Evolutionary conservation across 176 grass and related monocot species (phyloP).

Genomic region (Aegilops sharonensis): DNA sequence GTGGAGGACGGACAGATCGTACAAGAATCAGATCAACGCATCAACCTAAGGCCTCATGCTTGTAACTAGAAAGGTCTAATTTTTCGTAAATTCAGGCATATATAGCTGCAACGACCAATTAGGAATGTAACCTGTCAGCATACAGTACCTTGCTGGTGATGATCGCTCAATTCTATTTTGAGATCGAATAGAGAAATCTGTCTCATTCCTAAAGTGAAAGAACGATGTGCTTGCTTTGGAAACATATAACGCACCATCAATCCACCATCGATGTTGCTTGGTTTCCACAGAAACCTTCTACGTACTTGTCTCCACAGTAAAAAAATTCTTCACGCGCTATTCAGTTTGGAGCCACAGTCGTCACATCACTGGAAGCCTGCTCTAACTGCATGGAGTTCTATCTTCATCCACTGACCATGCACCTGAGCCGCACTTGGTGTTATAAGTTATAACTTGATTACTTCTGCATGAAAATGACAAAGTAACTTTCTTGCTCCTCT

Average conservation of each 20-base stretch:
- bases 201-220: background rate
- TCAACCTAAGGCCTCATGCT: background rate
- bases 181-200: background rate
- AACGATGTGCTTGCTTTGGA: background rate
- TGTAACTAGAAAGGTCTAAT: background rate
- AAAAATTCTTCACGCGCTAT: background rate
- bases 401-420: background rate
- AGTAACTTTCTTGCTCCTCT: constrained; percentile 1
- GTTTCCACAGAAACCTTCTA: background rate
- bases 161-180: background rate
- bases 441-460: background rate
- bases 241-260: background rate
- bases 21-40: background rate
- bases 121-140: background rate
- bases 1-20: background rate
- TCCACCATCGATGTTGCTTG: background rate
- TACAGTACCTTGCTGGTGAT: background rate
- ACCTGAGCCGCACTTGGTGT: background rate
- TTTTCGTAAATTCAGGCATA: background rate
- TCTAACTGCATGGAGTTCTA: background rate
- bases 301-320: background rate
- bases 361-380: background rate
- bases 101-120: background rate
- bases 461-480: background rate
- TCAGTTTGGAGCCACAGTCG: background rate